Evolutionary conservation across 2,329 filamentous ascomycete species (phyloP), one percentile per base, ranked within the genome.

Genomic region (Penicillium sp.): DNA sequence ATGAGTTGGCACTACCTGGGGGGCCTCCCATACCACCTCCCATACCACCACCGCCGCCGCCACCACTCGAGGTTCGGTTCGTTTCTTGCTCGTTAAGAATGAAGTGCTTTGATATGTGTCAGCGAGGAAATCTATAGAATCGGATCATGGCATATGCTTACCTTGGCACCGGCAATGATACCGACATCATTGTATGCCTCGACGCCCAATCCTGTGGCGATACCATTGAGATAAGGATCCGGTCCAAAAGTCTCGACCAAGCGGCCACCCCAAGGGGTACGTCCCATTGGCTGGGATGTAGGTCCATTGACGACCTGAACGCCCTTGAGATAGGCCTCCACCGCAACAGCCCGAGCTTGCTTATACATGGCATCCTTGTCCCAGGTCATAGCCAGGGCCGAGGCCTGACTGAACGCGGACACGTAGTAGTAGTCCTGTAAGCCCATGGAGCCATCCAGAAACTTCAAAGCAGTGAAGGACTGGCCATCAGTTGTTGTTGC

Each of bases 31-130:
- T 29, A 16, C 49, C 42, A 40, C 24, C 31, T 13, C 49, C 45
- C 5, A 40, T 32, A 13, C 63, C 67, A 74, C 55, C 52, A 10
- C 34, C 46, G 10, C 43, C 42, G 43, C 48, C 49, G 6, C 49
- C 49, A 2, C 27, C 39, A 9, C 50, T 47, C 4, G 29, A n/a
- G 52, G 55, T 74, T 13, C 78, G 72, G 42, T 78, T 75, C 2
- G 72, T 77, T 68, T 89, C 86, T 69, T 90, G 87, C 67, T 91
- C 87, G 69, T 91, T 89, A 43, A 80, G 80, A 53, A 89, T 74
- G 55, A 67, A 79, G 57, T 77, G 79, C 64, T 80, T 75, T 21
- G 10, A n/a, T 7, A 21, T 24, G 5, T 22, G n/a, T 24, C 22
- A 36, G 21, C 14, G 8, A 21, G 6, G 8, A 4, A 13, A 6